Evolutionary conservation across 164 flowering plant species (phyloP).

Genomic region (Cinnamomum micranthum): DNA sequence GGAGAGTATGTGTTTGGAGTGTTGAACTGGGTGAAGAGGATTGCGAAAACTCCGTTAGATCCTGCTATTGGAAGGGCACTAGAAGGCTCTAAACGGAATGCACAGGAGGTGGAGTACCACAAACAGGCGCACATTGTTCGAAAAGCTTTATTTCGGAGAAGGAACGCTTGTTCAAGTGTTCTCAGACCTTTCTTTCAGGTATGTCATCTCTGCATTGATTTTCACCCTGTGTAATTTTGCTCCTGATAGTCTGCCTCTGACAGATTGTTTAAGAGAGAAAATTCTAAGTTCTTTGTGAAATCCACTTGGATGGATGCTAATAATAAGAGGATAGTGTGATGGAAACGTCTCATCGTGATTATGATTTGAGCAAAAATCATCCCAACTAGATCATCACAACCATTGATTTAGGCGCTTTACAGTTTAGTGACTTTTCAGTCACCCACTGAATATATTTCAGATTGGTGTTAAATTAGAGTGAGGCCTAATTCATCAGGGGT

Average conservation of each 20-base stretch:
- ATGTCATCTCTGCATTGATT: background rate
- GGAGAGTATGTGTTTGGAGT: conserved; percentile 27
- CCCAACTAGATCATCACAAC: no score
- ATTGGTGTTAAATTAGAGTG: no score
- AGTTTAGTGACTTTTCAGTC: no score
- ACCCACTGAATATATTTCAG: no score
- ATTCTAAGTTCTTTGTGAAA: no score
- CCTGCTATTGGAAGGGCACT: conserved; percentile 33
- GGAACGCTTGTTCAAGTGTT: background rate
- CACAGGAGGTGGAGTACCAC: conserved; percentile 33
- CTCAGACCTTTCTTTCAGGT: background rate
- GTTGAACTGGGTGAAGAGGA: conserved; percentile 51
- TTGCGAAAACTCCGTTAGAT: conserved; percentile 60
- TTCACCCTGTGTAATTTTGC: conserved; percentile 10
- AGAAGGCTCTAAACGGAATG: conserved; percentile 42
- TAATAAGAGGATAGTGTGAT: no score
- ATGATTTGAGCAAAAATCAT: no score
- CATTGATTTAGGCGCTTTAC: no score
- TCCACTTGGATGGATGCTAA: no score
- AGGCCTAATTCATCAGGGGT: no score
- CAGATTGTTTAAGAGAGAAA: no score
- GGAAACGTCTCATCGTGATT: no score
- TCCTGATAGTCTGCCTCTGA: conserved; percentile 18
- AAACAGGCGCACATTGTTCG: conserved; percentile 52
- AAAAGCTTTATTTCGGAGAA: background rate